Percentiles rank a stretch among this genome's conserved stretches.
Conservation (phyloP, 2,329 filamentous ascomycete species). For the Capronia epimyces region DNA sequence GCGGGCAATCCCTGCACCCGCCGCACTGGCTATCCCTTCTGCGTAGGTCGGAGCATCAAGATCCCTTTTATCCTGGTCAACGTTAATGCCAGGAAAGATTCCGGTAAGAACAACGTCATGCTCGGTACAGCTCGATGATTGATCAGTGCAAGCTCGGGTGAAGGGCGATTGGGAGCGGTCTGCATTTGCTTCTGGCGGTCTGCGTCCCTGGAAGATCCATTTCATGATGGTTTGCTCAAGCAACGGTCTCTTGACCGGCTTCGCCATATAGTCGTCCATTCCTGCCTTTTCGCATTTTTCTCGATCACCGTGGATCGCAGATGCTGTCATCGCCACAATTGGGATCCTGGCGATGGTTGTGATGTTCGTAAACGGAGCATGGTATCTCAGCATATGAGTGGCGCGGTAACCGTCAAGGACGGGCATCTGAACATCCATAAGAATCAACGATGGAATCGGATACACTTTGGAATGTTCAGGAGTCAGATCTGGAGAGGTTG, state of each 20-base stretch:
- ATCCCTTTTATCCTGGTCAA: background rate
- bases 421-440: slow-evolving; percentile 74
- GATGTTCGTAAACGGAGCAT: slow-evolving; percentile 58
- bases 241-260: slow-evolving; percentile 63
- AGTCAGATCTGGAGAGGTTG: slow-evolving; percentile 38
- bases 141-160: slow-evolving; percentile 16
- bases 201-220: slow-evolving; percentile 47
- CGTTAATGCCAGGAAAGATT: slow-evolving; percentile 4
- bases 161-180: slow-evolving; percentile 5
- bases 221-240: slow-evolving; percentile 67
- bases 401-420: slow-evolving; percentile 73
- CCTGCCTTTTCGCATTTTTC: slow-evolving; percentile 69
- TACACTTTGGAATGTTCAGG: slow-evolving; percentile 38
- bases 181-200: background rate
- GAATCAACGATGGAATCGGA: slow-evolving; percentile 64
- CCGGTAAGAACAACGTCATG: slow-evolving; percentile 23
- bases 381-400: slow-evolving; percentile 66
- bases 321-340: slow-evolving; percentile 77
- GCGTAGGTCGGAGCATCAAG: background rate
- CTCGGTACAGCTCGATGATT: slow-evolving; percentile 25
- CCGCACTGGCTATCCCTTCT: slow-evolving; percentile 24
- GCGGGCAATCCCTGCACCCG: slow-evolving; percentile 31
- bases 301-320: slow-evolving; percentile 68
- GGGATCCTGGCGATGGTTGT: slow-evolving; percentile 56
- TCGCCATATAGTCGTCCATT: slow-evolving; percentile 72